Percentiles rank a stretch among this genome's conserved stretches.
These are phyloP conservation scores for Lantana camara DNA, from an alignment of 257 asterid species.

Conservation along the genomic window DNA sequence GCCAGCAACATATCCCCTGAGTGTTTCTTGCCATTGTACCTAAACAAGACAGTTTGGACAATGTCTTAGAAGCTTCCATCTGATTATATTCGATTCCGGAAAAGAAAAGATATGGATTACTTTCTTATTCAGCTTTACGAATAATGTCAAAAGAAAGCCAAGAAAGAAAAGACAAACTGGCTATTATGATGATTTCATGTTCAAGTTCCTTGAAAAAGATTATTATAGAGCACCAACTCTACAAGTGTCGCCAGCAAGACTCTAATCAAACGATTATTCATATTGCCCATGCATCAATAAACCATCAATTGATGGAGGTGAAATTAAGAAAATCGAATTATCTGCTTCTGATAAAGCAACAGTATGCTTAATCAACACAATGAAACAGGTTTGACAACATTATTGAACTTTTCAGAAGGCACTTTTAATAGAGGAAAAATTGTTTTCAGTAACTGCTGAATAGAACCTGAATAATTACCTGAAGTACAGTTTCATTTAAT, in stretches of 20 bases:
- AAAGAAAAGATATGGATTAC: neutral
- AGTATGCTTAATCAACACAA: constrained; percentile 17
- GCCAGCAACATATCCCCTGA: constrained; percentile 96
- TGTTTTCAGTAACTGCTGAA: constrained; percentile 9
- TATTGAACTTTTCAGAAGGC: constrained; percentile 15
- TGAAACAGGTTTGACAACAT: neutral
- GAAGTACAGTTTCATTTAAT: constrained; percentile 87
- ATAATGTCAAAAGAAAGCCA: constrained; percentile 9
- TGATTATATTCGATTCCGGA: neutral
- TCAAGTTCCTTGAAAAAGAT: constrained; percentile 10
- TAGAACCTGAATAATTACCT: constrained; percentile 54
- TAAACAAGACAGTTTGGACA: constrained; percentile 33
- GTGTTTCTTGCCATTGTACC: constrained; percentile 99
- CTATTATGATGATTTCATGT: neutral
- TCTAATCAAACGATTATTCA: constrained; percentile 6
- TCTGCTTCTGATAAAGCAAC: constrained; percentile 20
- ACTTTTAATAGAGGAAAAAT: constrained; percentile 5
- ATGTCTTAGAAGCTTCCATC: constrained; percentile 28
- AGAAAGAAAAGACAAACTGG: neutral
- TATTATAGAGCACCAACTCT: constrained; percentile 6
- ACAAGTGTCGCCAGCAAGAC: constrained; percentile 19
- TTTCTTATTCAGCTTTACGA: constrained; percentile 11
- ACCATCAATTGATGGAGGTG: constrained; percentile 4
- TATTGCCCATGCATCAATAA: constrained; percentile 18
- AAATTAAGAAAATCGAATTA: constrained; percentile 10